These are phyloP conservation scores for Scedosporium apiospermum DNA, from an alignment of 2,329 filamentous ascomycete species.

Conservation along the genomic window DNA sequence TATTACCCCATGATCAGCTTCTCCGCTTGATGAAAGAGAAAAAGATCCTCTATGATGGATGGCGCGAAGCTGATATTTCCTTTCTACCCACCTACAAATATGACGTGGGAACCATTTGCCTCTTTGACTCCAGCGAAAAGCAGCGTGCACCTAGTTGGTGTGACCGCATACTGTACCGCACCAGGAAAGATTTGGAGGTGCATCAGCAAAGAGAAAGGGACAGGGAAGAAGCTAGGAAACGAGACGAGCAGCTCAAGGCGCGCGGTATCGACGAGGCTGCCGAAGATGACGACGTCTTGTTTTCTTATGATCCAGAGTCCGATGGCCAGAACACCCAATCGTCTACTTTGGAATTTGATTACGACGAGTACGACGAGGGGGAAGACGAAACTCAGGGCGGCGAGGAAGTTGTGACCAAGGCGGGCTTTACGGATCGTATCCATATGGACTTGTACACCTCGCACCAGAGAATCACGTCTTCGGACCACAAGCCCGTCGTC, in stretches of 20 bases:
- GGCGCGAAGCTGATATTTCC: conserved; percentile 77
- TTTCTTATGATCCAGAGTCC: conserved; percentile 79
- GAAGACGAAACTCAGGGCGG: conserved; percentile 28
- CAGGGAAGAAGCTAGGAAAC: conserved; percentile 56
- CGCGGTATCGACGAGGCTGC: conserved; percentile 63
- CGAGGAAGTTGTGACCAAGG: conserved; percentile 45
- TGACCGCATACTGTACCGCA: conserved; percentile 83
- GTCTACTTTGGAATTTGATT: conserved; percentile 53
- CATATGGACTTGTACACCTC: conserved; percentile 64
- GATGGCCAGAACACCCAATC: conserved; percentile 70
- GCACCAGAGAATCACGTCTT: conserved; percentile 82
- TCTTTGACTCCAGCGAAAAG: conserved; percentile 95
- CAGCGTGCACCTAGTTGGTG: conserved; percentile 91
- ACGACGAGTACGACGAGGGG: conserved; percentile 47
- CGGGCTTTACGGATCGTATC: conserved; percentile 46
- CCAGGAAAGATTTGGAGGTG: conserved; percentile 56
- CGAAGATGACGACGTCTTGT: conserved; percentile 75
- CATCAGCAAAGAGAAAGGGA: conserved; percentile 57
- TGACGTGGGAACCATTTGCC: conserved; percentile 81
- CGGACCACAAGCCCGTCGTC: conserved; percentile 87
- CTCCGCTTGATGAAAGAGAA: conserved; percentile 59
- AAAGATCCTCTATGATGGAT: conserved; percentile 85
- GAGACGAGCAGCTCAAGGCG: conserved; percentile 77
- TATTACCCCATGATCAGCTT: conserved; percentile 86
- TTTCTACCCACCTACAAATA: conserved; percentile 98